phyloP scores from a whole-genome alignment of 2,329 filamentous ascomycete species.

The Epichloe aotearoae region DNA sequence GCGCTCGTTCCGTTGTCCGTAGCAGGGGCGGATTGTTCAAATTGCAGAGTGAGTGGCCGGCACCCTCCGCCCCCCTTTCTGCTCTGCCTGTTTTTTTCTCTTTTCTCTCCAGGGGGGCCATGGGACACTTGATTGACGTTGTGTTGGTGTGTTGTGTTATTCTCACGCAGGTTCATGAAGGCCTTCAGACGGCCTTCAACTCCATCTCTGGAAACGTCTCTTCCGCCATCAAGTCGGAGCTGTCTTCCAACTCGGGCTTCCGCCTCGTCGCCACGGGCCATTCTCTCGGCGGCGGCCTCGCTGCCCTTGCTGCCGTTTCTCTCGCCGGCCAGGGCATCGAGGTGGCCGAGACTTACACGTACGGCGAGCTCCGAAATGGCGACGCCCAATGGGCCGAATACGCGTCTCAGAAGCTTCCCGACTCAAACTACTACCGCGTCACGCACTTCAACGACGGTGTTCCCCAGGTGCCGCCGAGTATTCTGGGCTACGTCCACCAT shows the following conservation, averaged over 20 bases:
- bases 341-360: conserved; percentile 3
- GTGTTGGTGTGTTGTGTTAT: background rate
- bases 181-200: background rate
- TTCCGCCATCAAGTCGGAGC: background rate
- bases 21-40: background rate
- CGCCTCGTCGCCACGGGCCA: conserved; percentile 2
- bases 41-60: background rate
- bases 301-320: background rate
- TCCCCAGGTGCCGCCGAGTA: conserved; percentile 1
- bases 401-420: background rate
- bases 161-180: conserved; percentile 1
- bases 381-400: conserved; percentile 1
- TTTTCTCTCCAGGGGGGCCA: too few relatives aligned
- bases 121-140: too few relatives aligned
- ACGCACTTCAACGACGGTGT: conserved; percentile 3
- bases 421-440: background rate
- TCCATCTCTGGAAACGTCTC: background rate
- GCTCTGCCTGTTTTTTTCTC: too few relatives aligned
- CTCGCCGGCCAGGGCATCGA: background rate
- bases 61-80: too few relatives aligned
- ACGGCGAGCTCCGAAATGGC: conserved; percentile 1
- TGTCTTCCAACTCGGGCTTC: background rate
- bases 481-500: conserved; percentile 2
- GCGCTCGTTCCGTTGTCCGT: conserved; percentile 1
- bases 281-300: conserved; percentile 1